Base-by-base conservation (phyloP, 2,329 filamentous ascomycete species). In the Aspergillus nomiae region DNA sequence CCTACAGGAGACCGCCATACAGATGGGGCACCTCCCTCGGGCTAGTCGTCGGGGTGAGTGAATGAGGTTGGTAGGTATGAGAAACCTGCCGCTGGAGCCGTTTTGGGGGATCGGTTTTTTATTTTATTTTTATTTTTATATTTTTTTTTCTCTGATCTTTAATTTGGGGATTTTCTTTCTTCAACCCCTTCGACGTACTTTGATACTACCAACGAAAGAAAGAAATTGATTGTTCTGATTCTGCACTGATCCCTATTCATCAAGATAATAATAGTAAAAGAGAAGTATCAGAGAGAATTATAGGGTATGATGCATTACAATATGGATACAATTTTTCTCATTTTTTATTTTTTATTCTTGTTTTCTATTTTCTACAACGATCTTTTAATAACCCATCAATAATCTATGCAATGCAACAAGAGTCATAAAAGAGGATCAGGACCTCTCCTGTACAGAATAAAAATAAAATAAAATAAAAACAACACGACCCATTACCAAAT, bases 1-100 rank as follows among this genome's bases (percentile, higher is more conserved):
- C 8, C 26, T 51, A 54, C 30, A 51, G 48, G 51, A 54, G 51
- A 54, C 51, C 51, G n/a, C 51, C 51, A 8, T 54, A 5, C 14
- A 28, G n/a, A 54, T 54, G 51, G 51, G 51, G 51, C 51, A 54
- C 51, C 21, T 28, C 19, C 26, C 32, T 36, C 12, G 32, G 54
- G 36, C 54, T 45, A 56, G 41, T 58, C 21, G 28, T 30, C 12
- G 32, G 32, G 51, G 51, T 54, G 51, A 36, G 34, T 54, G 51
- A 54, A 54, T 59, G 26, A 34, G 21, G 56, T 58, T 58, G 56
- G 56, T 51, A 46, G n/a, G 56, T 41, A 30, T 11, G 26, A n/a
- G 43, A 30, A 32, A 30, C 57, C 43, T 51, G 32, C 57, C 45
- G 57, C 57, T 51, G 45, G 30, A 36, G 45, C 32, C 46, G 57